Evolutionary conservation across 202 grass and related monocot species (phyloP).

Genomic region (Zizania palustris): DNA sequence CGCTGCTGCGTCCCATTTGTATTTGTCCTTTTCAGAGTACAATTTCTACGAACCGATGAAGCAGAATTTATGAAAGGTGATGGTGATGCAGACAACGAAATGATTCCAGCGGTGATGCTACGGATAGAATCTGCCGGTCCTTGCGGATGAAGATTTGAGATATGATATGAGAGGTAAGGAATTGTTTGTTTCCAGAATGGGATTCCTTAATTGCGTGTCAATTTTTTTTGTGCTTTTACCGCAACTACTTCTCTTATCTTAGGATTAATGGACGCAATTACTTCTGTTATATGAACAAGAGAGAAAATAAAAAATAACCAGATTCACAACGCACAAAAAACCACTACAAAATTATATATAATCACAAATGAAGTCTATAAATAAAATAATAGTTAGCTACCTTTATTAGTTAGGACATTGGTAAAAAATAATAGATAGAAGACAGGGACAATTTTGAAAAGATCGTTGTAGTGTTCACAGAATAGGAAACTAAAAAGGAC

Average conservation of each 20-base stretch:
- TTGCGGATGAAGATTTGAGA: constrained; percentile 19
- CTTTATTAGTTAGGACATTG: too few species aligned
- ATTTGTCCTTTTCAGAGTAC: constrained; percentile 36
- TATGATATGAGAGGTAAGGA: constrained; percentile 18
- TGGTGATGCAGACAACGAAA: constrained; percentile 22
- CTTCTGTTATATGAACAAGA: background rate
- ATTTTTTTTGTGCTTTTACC: background rate
- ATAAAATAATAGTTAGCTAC: too few species aligned
- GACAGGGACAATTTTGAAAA: too few species aligned
- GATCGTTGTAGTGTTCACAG: too few species aligned
- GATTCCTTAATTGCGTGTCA: background rate
- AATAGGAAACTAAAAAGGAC: too few species aligned
- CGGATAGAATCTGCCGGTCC: constrained; percentile 14
- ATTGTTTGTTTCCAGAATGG: background rate
- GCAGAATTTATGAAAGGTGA: constrained; percentile 38
- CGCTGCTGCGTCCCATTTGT: constrained; percentile 16
- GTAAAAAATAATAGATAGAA: too few species aligned
- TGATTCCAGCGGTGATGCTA: constrained; percentile 22
- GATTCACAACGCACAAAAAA: background rate
- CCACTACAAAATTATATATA: background rate
- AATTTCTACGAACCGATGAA: constrained; percentile 41
- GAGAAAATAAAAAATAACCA: background rate
- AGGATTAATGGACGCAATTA: background rate
- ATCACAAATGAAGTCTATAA: background rate
- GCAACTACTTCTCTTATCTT: background rate